Evolutionary conservation across 2,329 filamentous ascomycete genomes (phyloP).

Genomic region (Aspergillus pseudoviridinutans): DNA sequence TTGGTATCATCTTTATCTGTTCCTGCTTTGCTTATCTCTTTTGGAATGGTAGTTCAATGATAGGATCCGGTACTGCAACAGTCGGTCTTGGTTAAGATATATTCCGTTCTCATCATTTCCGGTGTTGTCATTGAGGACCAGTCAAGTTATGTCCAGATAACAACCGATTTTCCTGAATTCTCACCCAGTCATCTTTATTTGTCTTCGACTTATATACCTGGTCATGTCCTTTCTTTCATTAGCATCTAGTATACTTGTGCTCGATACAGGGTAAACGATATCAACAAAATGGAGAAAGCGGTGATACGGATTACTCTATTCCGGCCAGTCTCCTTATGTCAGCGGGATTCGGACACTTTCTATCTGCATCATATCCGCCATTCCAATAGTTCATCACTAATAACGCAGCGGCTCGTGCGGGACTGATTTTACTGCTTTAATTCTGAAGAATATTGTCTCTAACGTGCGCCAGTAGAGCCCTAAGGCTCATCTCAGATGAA

Average conservation of each 20-base stretch:
- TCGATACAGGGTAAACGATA: background rate
- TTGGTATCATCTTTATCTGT: background rate
- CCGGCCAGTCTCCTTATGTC: background rate
- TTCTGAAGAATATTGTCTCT: background rate
- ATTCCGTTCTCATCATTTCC: too few relatives aligned
- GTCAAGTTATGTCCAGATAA: too few relatives aligned
- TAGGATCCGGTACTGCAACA: too few relatives aligned
- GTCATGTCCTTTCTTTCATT: background rate
- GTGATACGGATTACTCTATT: background rate
- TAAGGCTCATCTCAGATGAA: slow-evolving; percentile 9
- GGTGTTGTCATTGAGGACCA: too few relatives aligned
- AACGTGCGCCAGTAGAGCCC: background rate
- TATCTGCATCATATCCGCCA: background rate
- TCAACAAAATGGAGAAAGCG: background rate
- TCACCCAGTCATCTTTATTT: too few relatives aligned
- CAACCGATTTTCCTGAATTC: too few relatives aligned
- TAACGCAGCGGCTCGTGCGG: background rate
- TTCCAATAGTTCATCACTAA: background rate
- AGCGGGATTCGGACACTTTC: slow-evolving; percentile 4
- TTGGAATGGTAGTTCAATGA: too few relatives aligned
- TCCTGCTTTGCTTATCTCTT: background rate
- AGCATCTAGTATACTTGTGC: background rate
- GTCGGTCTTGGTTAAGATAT: too few relatives aligned
- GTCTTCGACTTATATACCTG: too few relatives aligned
- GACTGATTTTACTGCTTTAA: background rate